These are phyloP conservation scores for Aspergillus cristatus DNA, from an alignment of 495 filamentous ascomycete genomes.

Conservation along the genomic window DNA sequence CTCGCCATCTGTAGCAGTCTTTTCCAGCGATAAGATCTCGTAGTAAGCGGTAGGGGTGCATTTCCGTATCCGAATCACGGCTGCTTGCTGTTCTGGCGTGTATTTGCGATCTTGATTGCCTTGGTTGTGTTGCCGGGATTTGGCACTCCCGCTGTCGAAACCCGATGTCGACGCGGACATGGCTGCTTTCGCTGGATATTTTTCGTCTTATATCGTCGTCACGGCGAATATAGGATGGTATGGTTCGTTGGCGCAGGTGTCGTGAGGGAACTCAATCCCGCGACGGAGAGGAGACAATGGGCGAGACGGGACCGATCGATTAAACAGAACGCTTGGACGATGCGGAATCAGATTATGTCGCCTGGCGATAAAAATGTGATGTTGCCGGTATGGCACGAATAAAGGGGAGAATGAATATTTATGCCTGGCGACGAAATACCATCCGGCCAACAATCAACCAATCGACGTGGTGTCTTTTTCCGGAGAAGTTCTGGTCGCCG, in stretches of 20 bases:
- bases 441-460: conserved; percentile 8
- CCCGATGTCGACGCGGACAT: conserved; percentile 74
- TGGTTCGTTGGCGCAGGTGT: not conserved
- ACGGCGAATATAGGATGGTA: no score
- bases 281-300: conserved; percentile 6
- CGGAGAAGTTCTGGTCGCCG: conserved; percentile 12
- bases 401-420: no score
- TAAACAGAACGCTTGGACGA: conserved; percentile 3
- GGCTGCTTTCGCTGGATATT: conserved; percentile 4
- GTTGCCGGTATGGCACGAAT: no score
- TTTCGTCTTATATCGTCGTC: no score
- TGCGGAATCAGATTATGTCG: no score
- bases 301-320: conserved; percentile 1
- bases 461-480: conserved; percentile 23
- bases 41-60: conserved; percentile 86
- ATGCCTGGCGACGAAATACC: no score
- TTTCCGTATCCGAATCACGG: conserved; percentile 75
- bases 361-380: no score
- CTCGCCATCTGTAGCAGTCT: conserved; percentile 64
- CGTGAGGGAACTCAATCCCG: conserved; percentile 5
- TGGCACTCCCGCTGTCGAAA: conserved; percentile 56
- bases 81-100: conserved; percentile 81
- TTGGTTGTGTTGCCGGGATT: conserved; percentile 80
- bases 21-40: conserved; percentile 76
- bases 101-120: conserved; percentile 86